Base-by-base conservation (phyloP, 805 yeast species). In the Lipomyces orientalis region DNA sequence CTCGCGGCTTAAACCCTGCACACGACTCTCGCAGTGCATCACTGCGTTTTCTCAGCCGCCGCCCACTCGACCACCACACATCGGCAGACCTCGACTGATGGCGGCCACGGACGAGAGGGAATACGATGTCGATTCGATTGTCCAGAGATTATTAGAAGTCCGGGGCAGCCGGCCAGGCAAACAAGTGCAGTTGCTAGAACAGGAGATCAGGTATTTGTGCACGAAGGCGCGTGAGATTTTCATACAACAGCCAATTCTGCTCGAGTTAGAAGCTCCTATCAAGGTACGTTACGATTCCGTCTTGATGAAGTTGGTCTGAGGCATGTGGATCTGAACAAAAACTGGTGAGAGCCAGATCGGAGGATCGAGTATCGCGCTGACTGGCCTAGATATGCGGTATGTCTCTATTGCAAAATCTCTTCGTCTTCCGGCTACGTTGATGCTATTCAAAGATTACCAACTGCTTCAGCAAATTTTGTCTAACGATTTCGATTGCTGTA, bases 101-200 rank as follows among this genome's bases (percentile, higher is more conserved):
- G 49, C 49, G 49, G 16, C 22, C 49, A 19, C 49, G 22, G 49
- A 43, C 49, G 79, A 73, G 58, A 86, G 81, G 79, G 96, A 93
- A 81, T 97, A 96, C 60, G 98, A 95, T 79, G 90, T 94, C 77
- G 99, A 94, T 81, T 91, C 97, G 77, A 93, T 94, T 76, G 94
- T 94, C 79, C 98, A 95, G 82, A 88, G 98, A 85, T 86, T 94
- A 76, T 84, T 94, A 75, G 99, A 94, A 81, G 99, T 94, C 62
- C 88, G 98, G 81, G 98, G 98, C 70, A 92, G 97, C 69, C 89
- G 97, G 80, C 99, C 99, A 19, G 99, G 99, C 54, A 94, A 93
- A 79, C 97, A 91, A 78, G 99, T 94, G 57, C 93, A 93, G 73
- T 84, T 94, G 69, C 91, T 90, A 75, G 99, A 94, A 81, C 90